Evolutionary conservation across 768 basidiomycete species (phyloP), one percentile per base, ranked within the genome.

Genomic region (Leccinum imitatum): DNA sequence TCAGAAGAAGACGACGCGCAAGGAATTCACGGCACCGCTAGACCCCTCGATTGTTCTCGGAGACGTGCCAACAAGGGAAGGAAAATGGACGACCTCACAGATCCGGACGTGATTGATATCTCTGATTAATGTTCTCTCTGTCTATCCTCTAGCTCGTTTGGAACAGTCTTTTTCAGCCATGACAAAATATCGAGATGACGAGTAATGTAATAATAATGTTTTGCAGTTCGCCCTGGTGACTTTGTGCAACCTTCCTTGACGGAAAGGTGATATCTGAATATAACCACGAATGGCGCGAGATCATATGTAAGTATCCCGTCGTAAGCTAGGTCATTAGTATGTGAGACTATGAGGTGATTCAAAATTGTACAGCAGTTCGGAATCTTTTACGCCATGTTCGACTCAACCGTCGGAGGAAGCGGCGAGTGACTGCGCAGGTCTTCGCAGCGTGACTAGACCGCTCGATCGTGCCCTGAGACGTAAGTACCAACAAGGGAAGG

Each of bases 61-160:
- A 59, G 63, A 59, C 64, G 30, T 25, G 25, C 23, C 44, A 51
- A 46, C 11, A 64, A 59, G 19, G 7, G 30, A 50, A 60, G 27
- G 46, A 35, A 17, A 69, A 75, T 63, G 74, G 81, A 37, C 69
- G 77, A 64, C 73, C 80, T 35, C 64, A 19, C 63, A 11, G 67
- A 72, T 25, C 73, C 71, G 17, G 82, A 85, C 25, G 76, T 90
- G 30, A 84, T 90, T 65, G 82, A 86, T 58, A 74, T 91, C 44
- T 85, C 81, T 51, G 63, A 68, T 52, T 69, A 69, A 58, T 35
- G 39, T 41, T 30, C 11, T 54, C 30, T 39, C n/a, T 21, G 19
- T 17, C 15, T 17, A 11, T 47, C 19, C n/a, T 9, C 31, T 3
- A 25, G 47, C 41, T 39, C n/a, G 21, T 59, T 50, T 46, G 17